Evolutionary conservation across 441 rosid genomes (phyloP), one percentile per base, ranked within the genome.

Genomic region (Erodium chrysanthum): DNA sequence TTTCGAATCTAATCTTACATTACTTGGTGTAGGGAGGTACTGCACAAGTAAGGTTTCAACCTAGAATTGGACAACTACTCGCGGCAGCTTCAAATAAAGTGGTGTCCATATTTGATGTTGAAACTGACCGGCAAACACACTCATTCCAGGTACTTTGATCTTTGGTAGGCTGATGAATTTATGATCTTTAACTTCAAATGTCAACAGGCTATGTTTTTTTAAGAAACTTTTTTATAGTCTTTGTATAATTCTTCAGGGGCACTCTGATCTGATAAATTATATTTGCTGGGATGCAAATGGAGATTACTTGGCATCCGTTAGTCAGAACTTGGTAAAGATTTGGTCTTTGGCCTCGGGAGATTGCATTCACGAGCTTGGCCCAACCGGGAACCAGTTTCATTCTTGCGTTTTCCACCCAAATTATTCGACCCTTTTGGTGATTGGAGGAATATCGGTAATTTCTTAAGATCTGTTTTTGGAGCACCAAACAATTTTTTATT

Each of bases 341-440:
- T 89, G 92, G 96, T 84, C 88, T 35, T 23, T 84, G 68, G 20
- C 65, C 37, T 77, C 88, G 7, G 81, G 86, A 71, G 82, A 85
- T 5, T 84, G 84, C 82, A 77, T 85, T 76, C 85, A 76, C 58
- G 91, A 85, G 76, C 69, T 87, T 15, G 64, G 79, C 68, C 78
- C 86, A 15, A 69, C 58, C 18, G 83, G 84, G 31, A 83, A 85
- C 77, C 85, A 78, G 69, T 84, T 82, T 67, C 84, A 85, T 72
- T 87, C 92, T 11, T 86, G 92, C 29, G 86, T 81, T 68, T 89
- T 89, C 72, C 92, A 89, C 68, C 92, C 89, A 35, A 83, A 69
- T 73, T 73, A 80, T 37, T 54, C 89, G 0, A 74, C 79, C 27
- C 83, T 85, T 65, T 69, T 89, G 82, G 84, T 85, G 65, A 81